These are phyloP conservation scores for Russula virescens DNA, from an alignment of 768 basidiomycete genomes.

Conservation along the genomic window DNA sequence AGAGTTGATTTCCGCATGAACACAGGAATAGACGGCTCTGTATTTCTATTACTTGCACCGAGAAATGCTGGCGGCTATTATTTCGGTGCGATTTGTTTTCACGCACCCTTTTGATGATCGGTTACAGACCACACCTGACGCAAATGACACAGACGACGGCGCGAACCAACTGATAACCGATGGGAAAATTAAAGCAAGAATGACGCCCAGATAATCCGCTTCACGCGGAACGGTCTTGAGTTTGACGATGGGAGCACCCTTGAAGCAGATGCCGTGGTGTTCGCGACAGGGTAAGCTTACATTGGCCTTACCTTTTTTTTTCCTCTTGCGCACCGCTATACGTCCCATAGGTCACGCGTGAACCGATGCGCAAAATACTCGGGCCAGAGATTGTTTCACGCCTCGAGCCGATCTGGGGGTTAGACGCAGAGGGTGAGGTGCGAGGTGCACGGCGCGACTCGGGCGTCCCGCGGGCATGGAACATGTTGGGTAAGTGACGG, in stretches of 20 bases:
- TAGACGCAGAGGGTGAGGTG: conserved; percentile 60
- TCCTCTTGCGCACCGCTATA: too few species aligned
- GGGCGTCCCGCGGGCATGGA: conserved; percentile 51
- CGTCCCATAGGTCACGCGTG: conserved; percentile 37
- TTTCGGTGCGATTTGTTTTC: conserved; percentile 41
- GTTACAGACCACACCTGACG: background rate
- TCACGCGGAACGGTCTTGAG: conserved; percentile 36
- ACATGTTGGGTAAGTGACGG: conserved; percentile 34
- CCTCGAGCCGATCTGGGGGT: conserved; percentile 56
- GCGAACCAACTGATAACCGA: conserved; percentile 40
- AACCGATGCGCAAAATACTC: conserved; percentile 39
- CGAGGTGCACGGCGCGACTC: conserved; percentile 46
- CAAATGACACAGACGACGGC: conserved; percentile 34
- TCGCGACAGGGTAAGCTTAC: conserved; percentile 41
- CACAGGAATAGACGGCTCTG: conserved; percentile 44
- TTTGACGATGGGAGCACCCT: conserved; percentile 40
- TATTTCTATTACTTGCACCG: conserved; percentile 43
- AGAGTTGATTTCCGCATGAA: conserved; percentile 51
- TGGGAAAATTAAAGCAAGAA: conserved; percentile 45
- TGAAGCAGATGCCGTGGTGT: conserved; percentile 45
- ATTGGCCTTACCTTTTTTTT: too few species aligned
- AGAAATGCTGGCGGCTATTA: conserved; percentile 56
- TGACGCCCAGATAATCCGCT: conserved; percentile 38
- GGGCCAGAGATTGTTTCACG: conserved; percentile 41
- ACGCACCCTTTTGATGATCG: background rate